A percentile compares a stretch with the other conserved stretches of the same genome.
These are phyloP conservation scores for Aureobasidium uvarum DNA, from an alignment of 2,329 filamentous ascomycete genomes.

Conservation along the genomic window DNA sequence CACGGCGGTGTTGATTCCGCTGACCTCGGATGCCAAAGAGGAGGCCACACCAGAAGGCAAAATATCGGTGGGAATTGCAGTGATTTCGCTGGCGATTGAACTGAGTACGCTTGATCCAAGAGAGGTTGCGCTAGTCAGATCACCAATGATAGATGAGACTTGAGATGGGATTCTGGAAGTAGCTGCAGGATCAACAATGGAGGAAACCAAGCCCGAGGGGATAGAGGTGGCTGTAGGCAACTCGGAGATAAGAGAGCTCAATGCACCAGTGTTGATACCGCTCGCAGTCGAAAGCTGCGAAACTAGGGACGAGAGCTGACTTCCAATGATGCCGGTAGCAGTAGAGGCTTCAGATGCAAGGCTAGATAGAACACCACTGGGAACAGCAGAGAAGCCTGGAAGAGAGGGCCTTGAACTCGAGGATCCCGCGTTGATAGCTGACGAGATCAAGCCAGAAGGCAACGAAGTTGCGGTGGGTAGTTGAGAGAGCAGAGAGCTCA, in stretches of 20 bases:
- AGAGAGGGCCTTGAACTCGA: background rate
- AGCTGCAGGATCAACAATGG: background rate
- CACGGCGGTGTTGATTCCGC: background rate
- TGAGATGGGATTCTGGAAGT: background rate
- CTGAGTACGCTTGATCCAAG: background rate
- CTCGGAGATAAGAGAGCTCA: conserved; percentile 18
- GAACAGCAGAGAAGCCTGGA: background rate
- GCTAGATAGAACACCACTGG: background rate
- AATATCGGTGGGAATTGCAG: background rate
- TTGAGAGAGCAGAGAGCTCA: conserved; percentile 18
- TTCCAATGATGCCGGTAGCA: conserved; percentile 7
- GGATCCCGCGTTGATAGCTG: background rate
- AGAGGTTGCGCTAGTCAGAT: background rate
- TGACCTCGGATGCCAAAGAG: conserved; percentile 2
- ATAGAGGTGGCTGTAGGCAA: conserved; percentile 6
- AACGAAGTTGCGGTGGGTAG: conserved; percentile 7
- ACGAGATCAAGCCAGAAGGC: background rate
- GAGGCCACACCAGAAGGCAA: conserved; percentile 4
- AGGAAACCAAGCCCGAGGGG: too few species aligned
- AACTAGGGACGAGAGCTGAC: conserved; percentile 16
- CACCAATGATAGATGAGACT: background rate
- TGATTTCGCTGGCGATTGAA: conserved; percentile 2
- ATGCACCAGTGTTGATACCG: background rate
- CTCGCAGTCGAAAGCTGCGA: conserved; percentile 7
- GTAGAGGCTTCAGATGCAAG: conserved; percentile 10